phyloP scores from a whole-genome alignment of 2,329 filamentous ascomycete genomes.

The Cadophora sp. region DNA sequence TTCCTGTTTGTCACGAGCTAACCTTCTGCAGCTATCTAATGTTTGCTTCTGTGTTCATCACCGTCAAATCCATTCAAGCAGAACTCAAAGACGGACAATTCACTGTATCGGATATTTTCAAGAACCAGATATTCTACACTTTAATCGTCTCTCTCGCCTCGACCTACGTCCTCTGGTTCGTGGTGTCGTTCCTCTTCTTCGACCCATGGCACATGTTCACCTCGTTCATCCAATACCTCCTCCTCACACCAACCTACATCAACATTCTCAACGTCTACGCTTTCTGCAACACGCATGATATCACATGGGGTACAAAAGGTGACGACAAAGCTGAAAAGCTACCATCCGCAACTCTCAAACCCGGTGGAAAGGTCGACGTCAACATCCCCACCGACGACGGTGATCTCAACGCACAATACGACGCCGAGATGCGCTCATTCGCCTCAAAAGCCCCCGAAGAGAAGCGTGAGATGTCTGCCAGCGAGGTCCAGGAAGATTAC shows the following conservation, averaged over 20 bases:
- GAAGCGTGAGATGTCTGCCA: constrained; percentile 63
- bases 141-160: constrained; percentile 91
- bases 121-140: constrained; percentile 89
- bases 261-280: constrained; percentile 99
- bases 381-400: constrained; percentile 86
- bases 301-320: constrained; percentile 97
- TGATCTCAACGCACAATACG: constrained; percentile 94
- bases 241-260: constrained; percentile 95
- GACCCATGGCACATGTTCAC: constrained; percentile 99
- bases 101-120: constrained; percentile 75
- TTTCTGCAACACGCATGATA: constrained; percentile 98
- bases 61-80: constrained; percentile 80
- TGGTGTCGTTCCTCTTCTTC: constrained; percentile 92
- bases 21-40: constrained; percentile 72
- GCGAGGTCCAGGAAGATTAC: constrained; percentile 94
- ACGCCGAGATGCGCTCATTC: constrained; percentile 80
- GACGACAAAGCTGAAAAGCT: constrained; percentile 95
- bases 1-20: constrained; percentile 18
- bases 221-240: constrained; percentile 91
- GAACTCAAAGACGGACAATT: constrained; percentile 72
- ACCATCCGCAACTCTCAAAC: constrained; percentile 86
- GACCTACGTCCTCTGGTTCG: constrained; percentile 91
- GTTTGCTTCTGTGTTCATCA: constrained; percentile 95
- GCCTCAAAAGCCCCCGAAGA: constrained; percentile 76
- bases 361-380: constrained; percentile 94